Base-by-base conservation (phyloP, 2,329 filamentous ascomycete species). In the Pseudogymnoascus sp. region DNA sequence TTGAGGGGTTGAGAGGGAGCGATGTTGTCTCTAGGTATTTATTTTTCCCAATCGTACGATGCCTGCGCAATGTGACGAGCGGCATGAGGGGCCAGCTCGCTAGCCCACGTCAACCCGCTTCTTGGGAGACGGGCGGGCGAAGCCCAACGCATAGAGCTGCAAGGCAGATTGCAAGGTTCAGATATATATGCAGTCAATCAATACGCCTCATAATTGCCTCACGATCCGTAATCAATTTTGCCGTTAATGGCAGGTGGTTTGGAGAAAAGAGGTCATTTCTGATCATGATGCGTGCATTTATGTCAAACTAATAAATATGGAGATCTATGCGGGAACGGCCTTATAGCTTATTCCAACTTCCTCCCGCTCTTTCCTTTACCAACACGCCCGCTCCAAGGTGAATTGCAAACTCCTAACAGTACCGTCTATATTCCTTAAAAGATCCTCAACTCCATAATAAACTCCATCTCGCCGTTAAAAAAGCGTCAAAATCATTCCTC, bases 81-180 rank as follows among this genome's bases (percentile, higher is more conserved):
- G 23, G 44, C 44, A 50, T n/a, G 44, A 10, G 21, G 44, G 44
- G 7, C 14, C 23, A 50, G 6, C 21, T 23, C 44, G 44, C 44
- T 50, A 50, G 44, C 44, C 44, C 14, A 31, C 18, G 42, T 46
- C 42, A 25, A n/a, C 42, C 42, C 42, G 42, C 42, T 25, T 46
- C 42, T 46, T 46, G 42, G 42, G 42, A n/a, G 42, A n/a, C 21
- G 7, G 44, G 21, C 42, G 7, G 42, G 21, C 44, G 44, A 50
- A 50, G 44, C 44, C 44, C 44, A 50, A 50, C 44, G 23, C 21
- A 28, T 25, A 1, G n/a, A 50, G 44, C 44, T 50, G 44, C 12
- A 50, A 50, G 44, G 44, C 44, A 50, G 44, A 50, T 50, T 28
- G 44, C 44, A 50, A 50, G 44, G 44, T 50, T 50, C 44, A 8